A percentile compares a stretch with the other conserved stretches of the same genome.
Evolutionary conservation across 768 basidiomycete species (phyloP).

Genomic region (Xerocomellus chrysenteron): DNA sequence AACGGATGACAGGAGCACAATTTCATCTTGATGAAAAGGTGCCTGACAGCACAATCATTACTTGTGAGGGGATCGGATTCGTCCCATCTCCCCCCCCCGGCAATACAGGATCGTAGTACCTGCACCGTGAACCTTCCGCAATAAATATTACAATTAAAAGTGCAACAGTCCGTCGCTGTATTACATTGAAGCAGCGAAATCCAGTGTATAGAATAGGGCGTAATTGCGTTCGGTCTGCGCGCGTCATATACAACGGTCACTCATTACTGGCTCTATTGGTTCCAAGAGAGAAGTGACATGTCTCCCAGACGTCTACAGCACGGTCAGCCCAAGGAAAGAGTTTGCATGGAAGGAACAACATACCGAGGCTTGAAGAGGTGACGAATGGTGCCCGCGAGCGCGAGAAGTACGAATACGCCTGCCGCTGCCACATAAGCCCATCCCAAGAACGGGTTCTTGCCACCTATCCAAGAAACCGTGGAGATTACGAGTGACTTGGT

Average conservation of each 20-base stretch:
- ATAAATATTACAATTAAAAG: constrained; percentile 26
- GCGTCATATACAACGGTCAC: constrained; percentile 2
- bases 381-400: constrained; percentile 83
- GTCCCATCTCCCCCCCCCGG: constrained; percentile 18
- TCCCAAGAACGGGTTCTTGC: constrained; percentile 97
- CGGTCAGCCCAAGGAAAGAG: background rate
- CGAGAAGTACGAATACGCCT: constrained; percentile 82
- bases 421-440: constrained; percentile 96
- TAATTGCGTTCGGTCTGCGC: background rate
- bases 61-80: constrained; percentile 67
- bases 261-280: constrained; percentile 40
- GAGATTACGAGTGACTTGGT: constrained; percentile 97
- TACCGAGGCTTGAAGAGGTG: constrained; percentile 93
- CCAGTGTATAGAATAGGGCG: constrained; percentile 20
- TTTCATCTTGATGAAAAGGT: constrained; percentile 53
- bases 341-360: constrained; percentile 15
- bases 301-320: constrained; percentile 71
- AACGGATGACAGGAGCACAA: constrained; percentile 64
- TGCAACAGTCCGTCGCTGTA: constrained; percentile 16
- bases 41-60: constrained; percentile 44
- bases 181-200: constrained; percentile 23
- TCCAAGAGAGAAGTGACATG: constrained; percentile 87
- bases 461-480: constrained; percentile 98
- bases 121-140: background rate
- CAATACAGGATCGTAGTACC: background rate